Percentiles rank a stretch among this genome's conserved stretches.
Conservation (phyloP, 306 rosid species). For the Glycine latifolia region DNA sequence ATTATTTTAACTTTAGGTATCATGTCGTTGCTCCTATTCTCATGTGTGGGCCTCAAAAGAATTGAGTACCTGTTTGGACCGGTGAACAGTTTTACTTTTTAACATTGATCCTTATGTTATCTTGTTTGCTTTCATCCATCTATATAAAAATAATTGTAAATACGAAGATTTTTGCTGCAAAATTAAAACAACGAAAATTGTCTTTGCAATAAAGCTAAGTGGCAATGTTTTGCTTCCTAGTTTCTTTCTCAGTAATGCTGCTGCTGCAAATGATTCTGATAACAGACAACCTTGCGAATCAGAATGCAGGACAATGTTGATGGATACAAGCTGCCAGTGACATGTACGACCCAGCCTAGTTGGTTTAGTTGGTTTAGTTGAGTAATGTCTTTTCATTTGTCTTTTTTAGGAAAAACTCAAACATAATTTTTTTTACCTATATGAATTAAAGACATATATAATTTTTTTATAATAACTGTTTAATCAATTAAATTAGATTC, state of each 20-base stretch:
- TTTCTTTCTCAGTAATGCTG: conserved; percentile 13
- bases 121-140: neutral
- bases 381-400: neutral
- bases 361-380: neutral
- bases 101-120: neutral
- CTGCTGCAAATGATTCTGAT: neutral
- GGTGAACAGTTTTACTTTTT: neutral
- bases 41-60: neutral
- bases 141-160: neutral
- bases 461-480: too few species aligned
- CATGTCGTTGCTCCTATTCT: neutral
- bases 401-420: neutral
- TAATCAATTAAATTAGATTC: too few species aligned
- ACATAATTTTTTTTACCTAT: too few species aligned
- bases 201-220: neutral
- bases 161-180: neutral
- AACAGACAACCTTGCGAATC: conserved; percentile 1
- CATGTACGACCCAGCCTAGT: neutral
- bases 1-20: neutral
- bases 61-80: neutral
- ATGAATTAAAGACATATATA: too few species aligned
- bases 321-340: conserved; percentile 12
- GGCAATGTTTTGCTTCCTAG: neutral
- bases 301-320: conserved; percentile 20
- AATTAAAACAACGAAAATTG: neutral